Evolutionary conservation across 129 eudicot species (phyloP).

Genomic region (Flaveria bidentis): DNA sequence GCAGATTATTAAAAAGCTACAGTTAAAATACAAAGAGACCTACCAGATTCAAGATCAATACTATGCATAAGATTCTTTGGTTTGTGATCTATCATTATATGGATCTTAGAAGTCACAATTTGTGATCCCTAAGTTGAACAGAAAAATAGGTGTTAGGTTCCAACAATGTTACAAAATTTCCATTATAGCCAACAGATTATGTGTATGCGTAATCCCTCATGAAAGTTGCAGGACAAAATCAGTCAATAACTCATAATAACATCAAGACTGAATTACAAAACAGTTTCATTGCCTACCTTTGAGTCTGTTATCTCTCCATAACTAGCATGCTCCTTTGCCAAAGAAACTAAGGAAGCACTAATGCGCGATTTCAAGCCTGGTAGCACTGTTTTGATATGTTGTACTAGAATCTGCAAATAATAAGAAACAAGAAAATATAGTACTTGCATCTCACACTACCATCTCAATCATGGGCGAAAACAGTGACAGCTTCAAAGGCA

Average conservation of each 20-base stretch:
- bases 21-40: background rate
- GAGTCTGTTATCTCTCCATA: slow-evolving; percentile 94
- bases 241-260: background rate
- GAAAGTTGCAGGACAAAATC: background rate
- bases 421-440: background rate
- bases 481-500: background rate
- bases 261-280: slow-evolving; percentile 7
- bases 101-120: slow-evolving; percentile 2
- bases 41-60: slow-evolving; percentile 2
- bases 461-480: background rate
- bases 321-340: slow-evolving; percentile 93
- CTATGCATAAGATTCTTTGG: background rate
- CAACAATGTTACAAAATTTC: background rate
- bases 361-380: slow-evolving; percentile 80
- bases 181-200: background rate
- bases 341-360: slow-evolving; percentile 63
- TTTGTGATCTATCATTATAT: background rate
- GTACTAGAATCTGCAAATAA: slow-evolving; percentile 57
- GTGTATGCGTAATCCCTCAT: background rate
- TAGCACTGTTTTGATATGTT: slow-evolving; percentile 71
- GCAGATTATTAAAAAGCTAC: slow-evolving; percentile 3
- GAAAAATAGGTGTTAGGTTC: slow-evolving; percentile 11
- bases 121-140: slow-evolving; percentile 16
- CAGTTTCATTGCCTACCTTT: slow-evolving; percentile 45
- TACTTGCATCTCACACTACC: background rate